Conservation (phyloP, 768 basidiomycete genomes). For the Trametes cubensis region DNA sequence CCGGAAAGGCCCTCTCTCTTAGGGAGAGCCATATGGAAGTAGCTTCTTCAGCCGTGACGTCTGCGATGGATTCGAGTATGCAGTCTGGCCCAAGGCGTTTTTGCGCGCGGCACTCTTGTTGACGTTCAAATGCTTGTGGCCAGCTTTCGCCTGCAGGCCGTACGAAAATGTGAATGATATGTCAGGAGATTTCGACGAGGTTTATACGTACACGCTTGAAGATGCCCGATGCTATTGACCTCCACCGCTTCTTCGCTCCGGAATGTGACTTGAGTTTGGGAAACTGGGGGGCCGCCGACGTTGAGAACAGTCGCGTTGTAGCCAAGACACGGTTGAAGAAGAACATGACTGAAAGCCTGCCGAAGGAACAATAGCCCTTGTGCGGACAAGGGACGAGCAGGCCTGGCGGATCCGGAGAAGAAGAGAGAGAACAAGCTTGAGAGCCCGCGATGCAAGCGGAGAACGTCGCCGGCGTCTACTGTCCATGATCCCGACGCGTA, state of each 20-base stretch:
- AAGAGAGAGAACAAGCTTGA: not conserved
- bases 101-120: constrained; percentile 65
- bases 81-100: constrained; percentile 65
- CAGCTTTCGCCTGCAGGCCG: constrained; percentile 60
- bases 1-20: not conserved
- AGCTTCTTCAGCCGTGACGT: constrained; percentile 69
- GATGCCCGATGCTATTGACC: constrained; percentile 59
- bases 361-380: not conserved
- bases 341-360: constrained; percentile 31
- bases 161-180: not conserved
- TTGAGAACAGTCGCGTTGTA: constrained; percentile 53
- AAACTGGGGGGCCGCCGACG: constrained; percentile 54
- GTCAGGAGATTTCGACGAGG: not conserved
- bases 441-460: constrained; percentile 4
- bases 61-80: constrained; percentile 67
- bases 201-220: constrained; percentile 71
- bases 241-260: constrained; percentile 82
- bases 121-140: constrained; percentile 72
- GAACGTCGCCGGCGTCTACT: constrained; percentile 3
- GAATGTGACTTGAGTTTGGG: constrained; percentile 83
- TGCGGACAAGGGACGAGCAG: not conserved
- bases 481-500: not conserved
- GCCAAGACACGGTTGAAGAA: constrained; percentile 26
- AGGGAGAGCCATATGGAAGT: constrained; percentile 65
- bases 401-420: not conserved